A percentile compares a stretch with the other conserved stretches of the same genome.
Evolutionary conservation across 2,329 filamentous ascomycete species (phyloP).

Genomic region (Penicillium sp.): DNA sequence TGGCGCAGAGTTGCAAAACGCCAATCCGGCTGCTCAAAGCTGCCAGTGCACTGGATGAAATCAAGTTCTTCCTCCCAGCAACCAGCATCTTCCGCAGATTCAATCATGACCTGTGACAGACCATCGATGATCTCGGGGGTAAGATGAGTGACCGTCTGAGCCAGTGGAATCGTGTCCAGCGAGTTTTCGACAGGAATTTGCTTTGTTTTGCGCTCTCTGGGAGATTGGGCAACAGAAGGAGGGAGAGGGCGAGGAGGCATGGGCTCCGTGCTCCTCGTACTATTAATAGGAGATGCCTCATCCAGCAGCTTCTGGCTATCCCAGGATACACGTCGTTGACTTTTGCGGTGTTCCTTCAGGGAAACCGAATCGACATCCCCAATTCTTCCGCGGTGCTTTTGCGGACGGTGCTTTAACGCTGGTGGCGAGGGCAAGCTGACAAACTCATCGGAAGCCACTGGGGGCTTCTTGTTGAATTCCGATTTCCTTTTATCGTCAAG

Average conservation of each 20-base stretch:
- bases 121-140: slow-evolving; percentile 39
- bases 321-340: slow-evolving; percentile 38
- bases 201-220: slow-evolving; percentile 21
- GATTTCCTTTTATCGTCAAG: slow-evolving; percentile 34
- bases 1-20: slow-evolving; percentile 38
- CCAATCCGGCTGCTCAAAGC: slow-evolving; percentile 39
- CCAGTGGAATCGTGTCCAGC: slow-evolving; percentile 17
- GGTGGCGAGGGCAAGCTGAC: slow-evolving; percentile 39
- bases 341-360: slow-evolving; percentile 27
- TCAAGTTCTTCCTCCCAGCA: slow-evolving; percentile 40
- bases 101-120: slow-evolving; percentile 36
- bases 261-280: slow-evolving; percentile 5
- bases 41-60: slow-evolving; percentile 37
- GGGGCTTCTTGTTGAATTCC: slow-evolving; percentile 36
- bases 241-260: slow-evolving; percentile 2
- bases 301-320: slow-evolving; percentile 38
- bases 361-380: slow-evolving; percentile 21
- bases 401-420: slow-evolving; percentile 39
- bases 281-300: slow-evolving; percentile 21
- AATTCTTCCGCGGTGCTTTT: slow-evolving; percentile 37
- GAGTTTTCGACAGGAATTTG: slow-evolving; percentile 9
- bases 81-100: slow-evolving; percentile 37
- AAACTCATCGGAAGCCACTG: slow-evolving; percentile 27
- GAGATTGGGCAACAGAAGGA: slow-evolving; percentile 18
- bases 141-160: slow-evolving; percentile 38